These are phyloP conservation scores for Chrysopogon serrulatus DNA, from an alignment of 176 grass and related monocot genomes.

Conservation along the genomic window DNA sequence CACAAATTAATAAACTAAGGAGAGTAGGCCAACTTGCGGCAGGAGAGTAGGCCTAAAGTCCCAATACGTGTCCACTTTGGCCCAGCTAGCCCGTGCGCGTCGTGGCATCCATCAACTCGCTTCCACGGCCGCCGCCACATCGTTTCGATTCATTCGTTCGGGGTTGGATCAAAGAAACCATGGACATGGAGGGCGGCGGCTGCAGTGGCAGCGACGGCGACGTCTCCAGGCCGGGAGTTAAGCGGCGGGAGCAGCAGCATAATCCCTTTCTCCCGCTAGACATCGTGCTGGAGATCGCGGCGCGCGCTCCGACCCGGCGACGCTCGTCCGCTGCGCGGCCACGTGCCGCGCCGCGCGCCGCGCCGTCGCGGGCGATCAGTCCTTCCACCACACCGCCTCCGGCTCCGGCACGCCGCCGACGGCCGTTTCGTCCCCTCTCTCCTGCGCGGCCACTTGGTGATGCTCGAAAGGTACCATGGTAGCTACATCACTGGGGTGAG, in stretches of 20 bases:
- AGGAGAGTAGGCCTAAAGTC: too few relatives aligned
- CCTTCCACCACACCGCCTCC: not conserved
- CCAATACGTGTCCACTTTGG: too few relatives aligned
- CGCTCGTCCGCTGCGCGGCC: conserved; percentile 2
- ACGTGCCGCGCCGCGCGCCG: not conserved
- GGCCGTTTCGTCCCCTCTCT: not conserved
- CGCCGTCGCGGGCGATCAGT: not conserved
- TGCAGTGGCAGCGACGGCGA: too few relatives aligned
- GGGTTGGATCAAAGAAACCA: too few relatives aligned
- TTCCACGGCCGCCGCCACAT: too few relatives aligned
- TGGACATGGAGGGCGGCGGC: too few relatives aligned
- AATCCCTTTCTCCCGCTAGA: not conserved
- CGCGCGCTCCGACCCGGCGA: not conserved
- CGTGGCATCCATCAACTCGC: too few relatives aligned
- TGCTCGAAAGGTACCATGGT: not conserved
- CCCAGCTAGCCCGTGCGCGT: too few relatives aligned
- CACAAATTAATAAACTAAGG: too few relatives aligned
- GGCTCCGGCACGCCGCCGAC: not conserved
- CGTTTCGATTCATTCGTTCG: too few relatives aligned
- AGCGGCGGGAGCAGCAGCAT: not conserved
- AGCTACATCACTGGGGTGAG: rapidly evolving
- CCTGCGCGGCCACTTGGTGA: not conserved
- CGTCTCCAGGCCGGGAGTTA: too few relatives aligned
- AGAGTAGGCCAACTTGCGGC: too few relatives aligned
- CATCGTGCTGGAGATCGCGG: not conserved